phyloP scores from a whole-genome alignment of 2,329 filamentous ascomycete species.

The Drechmeria coniospora region DNA sequence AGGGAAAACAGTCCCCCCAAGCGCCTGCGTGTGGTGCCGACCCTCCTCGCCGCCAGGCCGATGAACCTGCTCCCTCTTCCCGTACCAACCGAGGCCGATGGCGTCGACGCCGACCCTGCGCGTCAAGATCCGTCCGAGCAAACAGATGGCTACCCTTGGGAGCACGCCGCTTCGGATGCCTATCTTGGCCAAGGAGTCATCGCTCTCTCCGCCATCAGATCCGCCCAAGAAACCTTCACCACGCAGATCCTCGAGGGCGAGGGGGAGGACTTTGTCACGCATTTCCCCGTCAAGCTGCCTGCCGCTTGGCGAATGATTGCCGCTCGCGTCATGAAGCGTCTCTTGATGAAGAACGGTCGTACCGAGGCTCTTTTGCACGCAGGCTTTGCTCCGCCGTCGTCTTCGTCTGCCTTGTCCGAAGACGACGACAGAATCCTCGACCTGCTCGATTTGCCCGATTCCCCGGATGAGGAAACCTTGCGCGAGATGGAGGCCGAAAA shows the following conservation, averaged over 20 bases:
- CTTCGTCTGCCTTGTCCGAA: slow-evolving; percentile 7
- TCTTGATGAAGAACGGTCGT: slow-evolving; percentile 17
- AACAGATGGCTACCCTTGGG: slow-evolving; percentile 6
- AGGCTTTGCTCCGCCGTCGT: slow-evolving; percentile 4
- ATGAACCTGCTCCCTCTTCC: slow-evolving; percentile 1
- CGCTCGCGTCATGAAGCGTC: slow-evolving; percentile 22
- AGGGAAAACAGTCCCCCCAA: slow-evolving; percentile 7
- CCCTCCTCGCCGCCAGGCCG: slow-evolving; percentile 6
- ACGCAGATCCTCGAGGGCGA: slow-evolving; percentile 8
- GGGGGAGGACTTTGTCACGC: slow-evolving; percentile 12
- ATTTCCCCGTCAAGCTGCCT: slow-evolving; percentile 15
- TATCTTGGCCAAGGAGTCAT: slow-evolving; percentile 22
- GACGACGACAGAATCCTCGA: slow-evolving; percentile 28
- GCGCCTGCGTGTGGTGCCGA: slow-evolving; percentile 13
- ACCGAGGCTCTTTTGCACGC: slow-evolving; percentile 4
- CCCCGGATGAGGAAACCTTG: slow-evolving; percentile 39
- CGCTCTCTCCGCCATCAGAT: slow-evolving; percentile 8
- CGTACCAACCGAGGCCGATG: slow-evolving; percentile 4
- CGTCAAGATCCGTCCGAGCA: background rate
- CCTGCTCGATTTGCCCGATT: slow-evolving; percentile 14
- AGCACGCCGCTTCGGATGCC: slow-evolving; percentile 9
- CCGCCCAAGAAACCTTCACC: slow-evolving; percentile 8
- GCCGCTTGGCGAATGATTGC: slow-evolving; percentile 29
- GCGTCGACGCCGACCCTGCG: background rate
- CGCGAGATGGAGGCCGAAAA: slow-evolving; percentile 41